Percentiles rank a stretch among this genome's conserved stretches.
These are phyloP conservation scores for Sporothrix phasma DNA, from an alignment of 2,329 filamentous ascomycete species.

Conservation along the genomic window DNA sequence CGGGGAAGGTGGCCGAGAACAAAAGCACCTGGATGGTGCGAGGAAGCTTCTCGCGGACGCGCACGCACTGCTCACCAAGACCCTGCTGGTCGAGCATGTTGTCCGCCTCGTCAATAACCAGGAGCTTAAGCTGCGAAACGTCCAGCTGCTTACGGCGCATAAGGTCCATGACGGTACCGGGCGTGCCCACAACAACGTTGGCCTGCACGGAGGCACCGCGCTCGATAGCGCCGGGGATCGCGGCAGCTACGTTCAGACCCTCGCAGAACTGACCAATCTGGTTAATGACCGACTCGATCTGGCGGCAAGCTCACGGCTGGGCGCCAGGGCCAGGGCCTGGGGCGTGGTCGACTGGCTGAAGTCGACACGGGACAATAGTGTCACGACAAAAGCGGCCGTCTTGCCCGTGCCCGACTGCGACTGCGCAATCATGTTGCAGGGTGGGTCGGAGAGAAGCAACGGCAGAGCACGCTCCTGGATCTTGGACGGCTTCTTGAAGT, in stretches of 20 bases:
- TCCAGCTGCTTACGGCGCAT: constrained; percentile 70
- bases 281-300: constrained; percentile 78
- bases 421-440: constrained; percentile 89
- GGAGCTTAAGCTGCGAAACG: constrained; percentile 58
- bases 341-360: constrained; percentile 56
- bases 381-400: constrained; percentile 91
- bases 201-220: constrained; percentile 60
- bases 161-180: constrained; percentile 83
- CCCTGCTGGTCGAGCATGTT: constrained; percentile 98
- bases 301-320: constrained; percentile 90
- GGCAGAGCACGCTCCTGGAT: constrained; percentile 94
- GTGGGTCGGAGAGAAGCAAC: constrained; percentile 76
- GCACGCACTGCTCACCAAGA: constrained; percentile 85
- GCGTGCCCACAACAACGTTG: constrained; percentile 83
- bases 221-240: constrained; percentile 67
- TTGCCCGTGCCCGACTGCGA: constrained; percentile 99
- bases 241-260: constrained; percentile 65
- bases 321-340: constrained; percentile 82
- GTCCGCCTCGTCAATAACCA: constrained; percentile 94
- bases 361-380: constrained; percentile 80
- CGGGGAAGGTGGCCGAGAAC: constrained; percentile 90
- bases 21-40: constrained; percentile 74
- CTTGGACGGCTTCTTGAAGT: constrained; percentile 92
- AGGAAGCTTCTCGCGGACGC: constrained; percentile 75
- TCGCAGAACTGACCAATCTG: constrained; percentile 78